Percentiles rank a stretch among this genome's conserved stretches.
These are phyloP conservation scores for Boletellus ananiceps DNA, from an alignment of 768 basidiomycete genomes.

Conservation along the genomic window DNA sequence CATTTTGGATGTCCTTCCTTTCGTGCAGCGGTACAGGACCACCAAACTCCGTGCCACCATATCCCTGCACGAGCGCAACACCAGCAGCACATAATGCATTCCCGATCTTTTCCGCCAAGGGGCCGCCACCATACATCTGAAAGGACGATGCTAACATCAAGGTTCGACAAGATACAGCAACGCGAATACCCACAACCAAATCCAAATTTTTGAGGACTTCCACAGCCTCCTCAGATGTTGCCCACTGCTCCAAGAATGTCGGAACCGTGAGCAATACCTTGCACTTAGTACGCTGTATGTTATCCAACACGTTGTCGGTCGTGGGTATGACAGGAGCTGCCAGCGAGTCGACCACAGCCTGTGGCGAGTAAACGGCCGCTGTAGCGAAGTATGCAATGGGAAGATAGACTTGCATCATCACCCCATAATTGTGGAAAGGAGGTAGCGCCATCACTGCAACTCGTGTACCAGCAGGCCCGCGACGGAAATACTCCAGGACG, in stretches of 20 bases:
- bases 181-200: conserved; percentile 25
- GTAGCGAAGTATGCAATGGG: conserved; percentile 26
- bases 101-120: conserved; percentile 28
- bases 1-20: conserved; percentile 11
- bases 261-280: conserved; percentile 15
- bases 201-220: conserved; percentile 21
- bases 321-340: conserved; percentile 19
- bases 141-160: background rate
- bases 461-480: conserved; percentile 10
- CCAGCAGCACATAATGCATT: conserved; percentile 15
- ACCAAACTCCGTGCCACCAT: conserved; percentile 34
- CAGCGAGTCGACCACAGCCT: background rate
- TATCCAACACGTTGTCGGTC: conserved; percentile 18
- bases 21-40: background rate
- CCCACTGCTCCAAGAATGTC: conserved; percentile 15
- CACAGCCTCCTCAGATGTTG: conserved; percentile 7
- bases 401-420: conserved; percentile 27
- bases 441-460: conserved; percentile 33
- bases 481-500: conserved; percentile 2
- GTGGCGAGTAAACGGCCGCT: conserved; percentile 33
- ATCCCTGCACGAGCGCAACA: conserved; percentile 30
- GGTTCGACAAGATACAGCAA: background rate
- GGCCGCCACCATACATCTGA: conserved; percentile 37
- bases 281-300: conserved; percentile 5
- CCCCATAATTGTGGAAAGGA: conserved; percentile 37